These are phyloP conservation scores for Urochloa ruziziensis DNA, from an alignment of 176 grass and related monocot genomes.

Conservation along the genomic window DNA sequence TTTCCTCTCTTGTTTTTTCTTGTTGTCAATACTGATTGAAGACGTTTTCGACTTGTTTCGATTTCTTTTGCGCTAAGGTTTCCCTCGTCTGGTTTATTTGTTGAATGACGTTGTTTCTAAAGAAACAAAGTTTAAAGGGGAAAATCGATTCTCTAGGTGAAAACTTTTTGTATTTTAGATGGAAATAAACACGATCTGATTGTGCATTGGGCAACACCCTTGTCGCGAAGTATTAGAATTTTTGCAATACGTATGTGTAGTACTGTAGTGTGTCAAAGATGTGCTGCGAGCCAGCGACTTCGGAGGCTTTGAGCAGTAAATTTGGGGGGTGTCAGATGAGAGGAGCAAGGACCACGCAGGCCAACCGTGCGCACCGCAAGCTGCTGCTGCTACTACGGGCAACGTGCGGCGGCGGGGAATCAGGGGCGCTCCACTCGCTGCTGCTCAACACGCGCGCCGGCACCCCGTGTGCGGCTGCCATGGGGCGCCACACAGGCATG, in stretches of 20 bases:
- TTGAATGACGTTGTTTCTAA: background rate
- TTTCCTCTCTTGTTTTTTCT: no score
- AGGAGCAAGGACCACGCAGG: background rate
- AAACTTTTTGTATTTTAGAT: no score
- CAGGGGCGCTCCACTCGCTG: background rate
- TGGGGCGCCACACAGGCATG: background rate
- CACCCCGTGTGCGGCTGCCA: background rate
- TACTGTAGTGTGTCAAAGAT: no score
- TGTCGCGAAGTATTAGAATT: background rate
- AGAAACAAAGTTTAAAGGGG: no score
- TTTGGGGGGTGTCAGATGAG: no score
- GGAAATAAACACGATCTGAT: no score
- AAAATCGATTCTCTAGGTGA: no score
- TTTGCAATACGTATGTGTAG: background rate
- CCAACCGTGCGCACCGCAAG: slow-evolving; percentile 8
- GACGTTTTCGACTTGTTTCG: background rate
- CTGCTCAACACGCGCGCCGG: background rate
- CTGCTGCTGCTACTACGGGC: background rate
- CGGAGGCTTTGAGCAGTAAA: background rate
- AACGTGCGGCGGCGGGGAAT: slow-evolving; percentile 11
- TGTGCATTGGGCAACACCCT: background rate
- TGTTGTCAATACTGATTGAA: no score
- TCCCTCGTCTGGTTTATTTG: background rate
- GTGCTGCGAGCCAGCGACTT: no score
- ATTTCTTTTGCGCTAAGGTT: background rate